Base-by-base conservation (phyloP, 2,329 filamentous ascomycete species). In the Xylariaceae sp. region DNA sequence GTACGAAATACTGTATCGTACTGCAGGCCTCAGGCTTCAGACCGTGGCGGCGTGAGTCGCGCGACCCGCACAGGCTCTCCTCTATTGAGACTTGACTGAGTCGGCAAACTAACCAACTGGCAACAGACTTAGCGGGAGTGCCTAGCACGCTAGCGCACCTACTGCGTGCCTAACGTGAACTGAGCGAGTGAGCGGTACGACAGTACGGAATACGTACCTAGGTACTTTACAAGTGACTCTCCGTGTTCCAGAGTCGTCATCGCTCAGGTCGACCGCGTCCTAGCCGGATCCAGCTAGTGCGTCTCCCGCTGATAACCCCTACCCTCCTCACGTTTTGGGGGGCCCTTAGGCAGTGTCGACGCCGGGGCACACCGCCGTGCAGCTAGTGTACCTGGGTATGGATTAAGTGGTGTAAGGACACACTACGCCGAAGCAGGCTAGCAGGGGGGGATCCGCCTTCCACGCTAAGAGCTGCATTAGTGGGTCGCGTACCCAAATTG, bases 301-400 rank as follows among this genome's bases (percentile, higher is more conserved):
- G 37, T 9, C 8, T 18, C 15, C 52, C 49, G 48, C 55, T 51
- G 48, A 52, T 17, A 60, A 57, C 61, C 61, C 57, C 58, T 49
- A 58, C 57, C 61, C 56, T 62, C 52, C 59, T 47, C 44, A 47
- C 44, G 15, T n/a, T 47, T n/a, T 47, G 44, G 44, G 44, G 15
- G 37, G 11, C 9, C 37, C 37, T 8, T 41, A 41, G 37, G 23
- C 23, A 30, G 23, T 30, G 23, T 30, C 23, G 23, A 30, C 11
- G 37, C 11, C 8, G 37, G 37, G 1, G 8, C 37, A 41, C 37
- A 41, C 37, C 37, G 11, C 37, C 37, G 37, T 41, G 37, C 11
- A 1, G 8, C 37, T 41, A 41, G 9, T 41, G 37, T 41, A 30
- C 23, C 23, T 30, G 23, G 23, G 23, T 5, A 30, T 4, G 23